These are phyloP conservation scores for Quercus wislizeni DNA, from an alignment of 306 rosid species.

Conservation along the genomic window DNA sequence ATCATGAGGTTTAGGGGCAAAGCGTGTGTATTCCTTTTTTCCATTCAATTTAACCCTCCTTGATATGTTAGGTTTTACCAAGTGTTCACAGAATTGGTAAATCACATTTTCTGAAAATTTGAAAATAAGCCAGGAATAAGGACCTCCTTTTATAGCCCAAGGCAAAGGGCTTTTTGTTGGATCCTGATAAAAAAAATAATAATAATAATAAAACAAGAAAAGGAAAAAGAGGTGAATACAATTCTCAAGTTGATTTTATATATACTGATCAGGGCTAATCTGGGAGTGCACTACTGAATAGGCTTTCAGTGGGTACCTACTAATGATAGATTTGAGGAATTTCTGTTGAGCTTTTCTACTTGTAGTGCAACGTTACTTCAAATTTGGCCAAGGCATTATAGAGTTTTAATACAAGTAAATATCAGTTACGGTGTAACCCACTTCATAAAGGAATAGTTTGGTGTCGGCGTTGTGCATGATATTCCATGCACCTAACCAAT, in stretches of 20 bases:
- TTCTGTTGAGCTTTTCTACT: background rate
- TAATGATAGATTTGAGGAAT: constrained; percentile 13
- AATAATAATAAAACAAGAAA: too few species aligned
- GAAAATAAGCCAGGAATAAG: background rate
- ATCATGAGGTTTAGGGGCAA: background rate
- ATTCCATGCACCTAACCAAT: too few species aligned
- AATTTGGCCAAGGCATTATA: too few species aligned
- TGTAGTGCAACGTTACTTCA: background rate
- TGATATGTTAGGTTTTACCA: background rate
- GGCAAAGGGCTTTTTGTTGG: background rate
- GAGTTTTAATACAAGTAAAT: too few species aligned
- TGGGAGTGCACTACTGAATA: background rate
- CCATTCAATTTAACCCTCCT: background rate
- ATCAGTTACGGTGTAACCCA: too few species aligned
- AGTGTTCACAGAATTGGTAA: background rate
- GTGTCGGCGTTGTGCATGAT: too few species aligned
- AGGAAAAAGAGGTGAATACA: background rate
- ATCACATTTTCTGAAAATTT: background rate
- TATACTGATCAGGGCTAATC: background rate
- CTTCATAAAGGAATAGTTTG: too few species aligned
- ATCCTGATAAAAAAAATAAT: too few species aligned
- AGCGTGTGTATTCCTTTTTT: background rate
- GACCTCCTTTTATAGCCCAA: background rate
- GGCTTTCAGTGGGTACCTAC: constrained; percentile 26
- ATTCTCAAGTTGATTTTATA: constrained; percentile 10